Percentiles rank a stretch among this genome's conserved stretches.
Evolutionary conservation across 768 basidiomycete genomes (phyloP).

Genomic region (Pisolithus sp.): DNA sequence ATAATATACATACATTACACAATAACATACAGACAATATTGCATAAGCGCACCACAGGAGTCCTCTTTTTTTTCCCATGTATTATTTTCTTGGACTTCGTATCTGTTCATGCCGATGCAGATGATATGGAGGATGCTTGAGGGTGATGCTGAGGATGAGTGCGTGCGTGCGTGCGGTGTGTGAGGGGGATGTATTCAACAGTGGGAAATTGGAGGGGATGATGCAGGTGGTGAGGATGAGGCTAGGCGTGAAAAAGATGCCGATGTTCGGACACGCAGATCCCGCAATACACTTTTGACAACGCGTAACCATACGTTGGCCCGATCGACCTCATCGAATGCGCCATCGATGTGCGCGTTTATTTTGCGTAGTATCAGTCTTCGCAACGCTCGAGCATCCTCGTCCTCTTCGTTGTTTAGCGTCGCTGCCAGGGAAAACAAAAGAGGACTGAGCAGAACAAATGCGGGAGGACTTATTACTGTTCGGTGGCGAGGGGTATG

Average conservation of each 20-base stretch:
- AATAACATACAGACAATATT: conserved; percentile 25
- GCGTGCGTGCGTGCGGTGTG: not conserved
- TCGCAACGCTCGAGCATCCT: conserved; percentile 56
- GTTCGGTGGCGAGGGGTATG: conserved; percentile 18
- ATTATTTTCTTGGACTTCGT: conserved; percentile 1
- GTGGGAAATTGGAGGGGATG: not conserved
- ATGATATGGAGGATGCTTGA: not conserved
- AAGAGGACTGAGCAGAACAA: conserved; percentile 28
- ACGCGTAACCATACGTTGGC: conserved; percentile 54
- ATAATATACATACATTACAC: conserved; percentile 26
- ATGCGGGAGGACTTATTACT: conserved; percentile 14
- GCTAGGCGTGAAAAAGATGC: not conserved
- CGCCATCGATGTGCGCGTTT: conserved; percentile 47
- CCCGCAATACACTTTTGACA: conserved; percentile 56
- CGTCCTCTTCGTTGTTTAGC: conserved; percentile 50
- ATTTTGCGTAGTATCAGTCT: conserved; percentile 63
- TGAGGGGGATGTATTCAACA: not conserved
- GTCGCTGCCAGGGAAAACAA: conserved; percentile 45
- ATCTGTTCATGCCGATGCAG: not conserved
- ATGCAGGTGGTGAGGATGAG: not conserved
- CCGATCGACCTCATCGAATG: conserved; percentile 60
- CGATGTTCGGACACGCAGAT: conserved; percentile 33
- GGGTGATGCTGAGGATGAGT: not conserved
- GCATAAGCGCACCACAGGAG: not conserved
- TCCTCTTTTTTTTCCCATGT: not conserved